Percentiles rank a stretch among this genome's conserved stretches.
Evolutionary conservation across 345 rosid species (phyloP).

Genomic region (Theobroma cacao): DNA sequence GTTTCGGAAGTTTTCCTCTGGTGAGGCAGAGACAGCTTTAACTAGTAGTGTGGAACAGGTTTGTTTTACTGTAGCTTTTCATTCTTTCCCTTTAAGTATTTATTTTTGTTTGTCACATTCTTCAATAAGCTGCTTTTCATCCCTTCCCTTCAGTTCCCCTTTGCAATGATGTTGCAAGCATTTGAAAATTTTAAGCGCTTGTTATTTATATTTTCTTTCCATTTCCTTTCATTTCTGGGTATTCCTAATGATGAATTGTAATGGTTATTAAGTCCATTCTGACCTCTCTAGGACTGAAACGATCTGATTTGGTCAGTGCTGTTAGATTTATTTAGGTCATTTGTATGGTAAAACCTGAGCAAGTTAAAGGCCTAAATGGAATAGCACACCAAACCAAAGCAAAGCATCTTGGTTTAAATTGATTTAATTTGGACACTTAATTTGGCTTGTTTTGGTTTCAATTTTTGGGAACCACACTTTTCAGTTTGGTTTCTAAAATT

Average conservation of each 20-base stretch:
- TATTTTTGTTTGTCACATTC: not conserved
- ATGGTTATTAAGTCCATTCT: not conserved
- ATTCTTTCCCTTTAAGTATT: not conserved
- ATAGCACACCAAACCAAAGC: not conserved
- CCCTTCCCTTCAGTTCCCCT: not conserved
- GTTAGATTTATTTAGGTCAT: not conserved
- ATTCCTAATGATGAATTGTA: not conserved
- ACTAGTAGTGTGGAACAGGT: constrained; percentile 78
- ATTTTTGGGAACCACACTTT: not conserved
- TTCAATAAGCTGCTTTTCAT: not conserved
- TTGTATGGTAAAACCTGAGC: not conserved
- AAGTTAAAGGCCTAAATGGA: not conserved
- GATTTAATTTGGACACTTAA: not conserved
- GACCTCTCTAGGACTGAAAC: not conserved
- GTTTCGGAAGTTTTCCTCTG: constrained; percentile 28
- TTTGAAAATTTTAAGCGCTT: not conserved
- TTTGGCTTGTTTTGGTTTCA: not conserved
- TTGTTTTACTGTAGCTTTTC: constrained; percentile 24
- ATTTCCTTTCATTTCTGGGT: not conserved
- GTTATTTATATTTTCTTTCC: not conserved
- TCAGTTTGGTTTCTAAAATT: not conserved
- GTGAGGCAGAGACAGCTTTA: constrained; percentile 31
- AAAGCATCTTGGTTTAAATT: too few relatives aligned
- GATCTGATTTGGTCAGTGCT: not conserved
- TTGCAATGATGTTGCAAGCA: not conserved